Percentiles rank a stretch among this genome's conserved stretches.
phyloP scores from a whole-genome alignment of 805 yeast genomes.

The Starmerella bombicola region DNA sequence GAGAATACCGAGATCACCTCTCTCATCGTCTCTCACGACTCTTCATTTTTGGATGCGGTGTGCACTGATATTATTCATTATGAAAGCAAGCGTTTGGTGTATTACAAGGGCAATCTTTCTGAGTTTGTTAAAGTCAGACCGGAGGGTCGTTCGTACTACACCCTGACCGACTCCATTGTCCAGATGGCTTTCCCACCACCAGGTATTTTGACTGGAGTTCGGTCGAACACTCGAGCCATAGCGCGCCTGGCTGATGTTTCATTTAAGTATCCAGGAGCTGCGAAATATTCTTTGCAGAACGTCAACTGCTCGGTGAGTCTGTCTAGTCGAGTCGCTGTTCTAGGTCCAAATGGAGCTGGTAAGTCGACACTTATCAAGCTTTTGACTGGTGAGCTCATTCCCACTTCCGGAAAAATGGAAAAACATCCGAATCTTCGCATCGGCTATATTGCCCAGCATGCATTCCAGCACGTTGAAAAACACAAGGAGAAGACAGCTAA shows the following conservation, averaged over 20 bases:
- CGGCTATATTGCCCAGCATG: conserved; percentile 98
- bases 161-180: conserved; percentile 81
- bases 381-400: conserved; percentile 82
- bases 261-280: conserved; percentile 79
- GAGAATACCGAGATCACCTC: conserved; percentile 82
- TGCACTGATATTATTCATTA: conserved; percentile 96
- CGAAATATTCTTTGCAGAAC: conserved; percentile 63
- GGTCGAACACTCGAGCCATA: conserved; percentile 87
- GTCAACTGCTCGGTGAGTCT: conserved; percentile 85
- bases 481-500: conserved; percentile 97
- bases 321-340: conserved; percentile 91
- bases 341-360: conserved; percentile 99
- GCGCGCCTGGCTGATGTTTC: conserved; percentile 77
- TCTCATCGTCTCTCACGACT: conserved; percentile 92
- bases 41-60: conserved; percentile 87
- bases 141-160: conserved; percentile 91
- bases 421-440: conserved; percentile 97
- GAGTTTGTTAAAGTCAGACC: conserved; percentile 86
- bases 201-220: conserved; percentile 93
- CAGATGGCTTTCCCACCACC: conserved; percentile 99
- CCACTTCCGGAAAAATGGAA: conserved; percentile 80
- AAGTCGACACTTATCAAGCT: conserved; percentile 90
- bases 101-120: conserved; percentile 91
- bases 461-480: conserved; percentile 90
- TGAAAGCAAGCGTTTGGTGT: conserved; percentile 85